Base-by-base conservation (phyloP, 2,329 filamentous ascomycete genomes). In the Falciphora oryzae region DNA sequence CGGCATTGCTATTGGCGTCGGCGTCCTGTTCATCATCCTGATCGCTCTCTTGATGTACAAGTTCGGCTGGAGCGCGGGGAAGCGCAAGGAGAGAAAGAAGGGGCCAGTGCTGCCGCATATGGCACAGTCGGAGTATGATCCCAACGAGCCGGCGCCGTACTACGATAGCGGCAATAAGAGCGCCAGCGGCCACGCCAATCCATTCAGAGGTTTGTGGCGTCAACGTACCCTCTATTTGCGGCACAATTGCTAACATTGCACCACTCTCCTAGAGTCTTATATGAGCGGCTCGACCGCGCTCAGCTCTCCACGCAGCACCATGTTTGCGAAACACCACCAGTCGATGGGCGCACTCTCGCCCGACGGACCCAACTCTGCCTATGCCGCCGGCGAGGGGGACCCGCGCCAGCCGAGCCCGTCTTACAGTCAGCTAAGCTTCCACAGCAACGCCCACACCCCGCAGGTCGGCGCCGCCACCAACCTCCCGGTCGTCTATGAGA, bases 1-100 rank as follows among this genome's bases (percentile, higher is more conserved):
- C 8, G 70, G 70, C 4, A 69, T 70, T 38, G 64, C 68, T 57
- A 63, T 71, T 7, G 69, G 70, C 28, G 65, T 68, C 8, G 67
- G 66, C 13, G 65, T 66, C 10, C 58, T 70, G 14, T 63, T 70
- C n/a, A 65, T 67, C 32, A 64, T 71, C 22, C n/a, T 69, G 6
- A 61, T 69, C 14, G 70, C 62, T 2, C 62, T 71, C 31, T 10
- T 69, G n/a, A 65, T 67, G 13, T 71, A 69, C 50, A 66, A 67
- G 63, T 69, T 66, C 53, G 69, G 69, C 28, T 71, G 70, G 69
- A 58, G 25, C 29, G 53, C 53, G 16, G 53, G 56, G 2, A 63
- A 50, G 56, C 62, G 62, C 11, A 63, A 35, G 27, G 53, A 57
- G 27, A 31, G 56, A 25, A 57, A 57, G 22, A 32, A 63, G 53